Conservation (phyloP, 1,284 basidiomycete species). For the Polyporus tsugae region DNA sequence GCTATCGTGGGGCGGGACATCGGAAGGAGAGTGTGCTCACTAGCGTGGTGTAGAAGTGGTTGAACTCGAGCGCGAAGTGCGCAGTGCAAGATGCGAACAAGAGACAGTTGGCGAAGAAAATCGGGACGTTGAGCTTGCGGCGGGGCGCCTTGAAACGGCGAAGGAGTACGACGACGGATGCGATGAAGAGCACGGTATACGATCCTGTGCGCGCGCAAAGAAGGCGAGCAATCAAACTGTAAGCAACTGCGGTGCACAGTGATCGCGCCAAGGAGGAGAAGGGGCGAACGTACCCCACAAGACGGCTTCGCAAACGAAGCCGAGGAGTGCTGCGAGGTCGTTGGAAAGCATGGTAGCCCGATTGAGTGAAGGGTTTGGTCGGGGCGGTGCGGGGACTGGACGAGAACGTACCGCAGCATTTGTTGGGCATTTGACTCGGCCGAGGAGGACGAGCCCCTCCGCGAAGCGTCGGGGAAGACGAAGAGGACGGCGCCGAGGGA, state of each 20-base stretch:
- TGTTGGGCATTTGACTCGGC: not conserved
- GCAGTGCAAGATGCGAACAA: constrained; percentile 46
- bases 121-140: constrained; percentile 15
- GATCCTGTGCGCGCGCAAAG: constrained; percentile 13
- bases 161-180: constrained; percentile 31
- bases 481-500: not conserved
- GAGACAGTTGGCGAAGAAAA: constrained; percentile 17
- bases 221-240: not conserved
- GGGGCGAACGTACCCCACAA: constrained; percentile 36
- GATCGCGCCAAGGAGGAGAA: not conserved
- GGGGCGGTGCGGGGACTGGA: not conserved
- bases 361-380: not conserved
- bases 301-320: constrained; percentile 44
- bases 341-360: constrained; percentile 19
- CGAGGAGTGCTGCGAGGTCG: constrained; percentile 44
- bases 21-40: constrained; percentile 34
- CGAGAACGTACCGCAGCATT: constrained; percentile 1
- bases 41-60: constrained; percentile 45
- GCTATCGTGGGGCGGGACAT: not conserved
- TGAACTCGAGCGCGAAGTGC: constrained; percentile 49
- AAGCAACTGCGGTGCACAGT: not conserved
- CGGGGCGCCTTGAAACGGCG: constrained; percentile 11
- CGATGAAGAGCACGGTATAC: constrained; percentile 18
- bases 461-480: constrained; percentile 1
- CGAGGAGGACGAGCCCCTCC: not conserved